Evolutionary conservation across 139 green algal species (phyloP), one percentile per base, ranked within the genome.

Genomic region (Klebsormidium nitens): DNA sequence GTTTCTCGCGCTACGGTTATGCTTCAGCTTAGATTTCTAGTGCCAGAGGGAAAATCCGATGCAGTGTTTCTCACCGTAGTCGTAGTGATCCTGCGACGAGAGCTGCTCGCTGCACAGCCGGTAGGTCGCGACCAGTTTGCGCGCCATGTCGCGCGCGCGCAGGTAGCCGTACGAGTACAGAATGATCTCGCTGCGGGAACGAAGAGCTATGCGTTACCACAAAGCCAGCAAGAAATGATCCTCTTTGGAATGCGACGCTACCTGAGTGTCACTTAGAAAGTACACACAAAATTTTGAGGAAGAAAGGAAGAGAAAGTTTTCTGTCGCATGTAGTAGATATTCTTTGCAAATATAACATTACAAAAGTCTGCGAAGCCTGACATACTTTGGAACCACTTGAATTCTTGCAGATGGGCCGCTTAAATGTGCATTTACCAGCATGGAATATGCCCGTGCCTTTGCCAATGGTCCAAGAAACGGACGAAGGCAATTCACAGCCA

Each of bases 121-220:
- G 78, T 89, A 89, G 2, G 83, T 89, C 59, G 83, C 74, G 39
- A 89, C 83, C 48, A 89, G 78, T 77, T 89, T 89, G 47, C 78
- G 72, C 0, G 80, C 80, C 75, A 90, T 85, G 34, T 76, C 70
- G 36, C 85, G 81, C 2, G 82, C 84, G 6, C 88, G 76, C 58
- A 88, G 63, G 78, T 87, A 89, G 49, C 85, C 76, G 44, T 68
- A 80, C 6, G 52, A 70, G 75, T 82, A 82, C 28, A 82, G 68
- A 0, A 82, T 74, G 68, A 82, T 82, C 63, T 82, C 75, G 29
- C 59, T 67, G 52, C n/a, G 52, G 52, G 28, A 11, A 34, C 14
- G 52, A 19, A 52, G 17, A 19, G 19, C 44, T 52, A 52, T 28
- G 44, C 17, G 44, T 23, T 52, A 52, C 17, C 44, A 19, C n/a